Base-by-base conservation (phyloP, 495 filamentous ascomycete genomes). In the Sordaria brevicollis region DNA sequence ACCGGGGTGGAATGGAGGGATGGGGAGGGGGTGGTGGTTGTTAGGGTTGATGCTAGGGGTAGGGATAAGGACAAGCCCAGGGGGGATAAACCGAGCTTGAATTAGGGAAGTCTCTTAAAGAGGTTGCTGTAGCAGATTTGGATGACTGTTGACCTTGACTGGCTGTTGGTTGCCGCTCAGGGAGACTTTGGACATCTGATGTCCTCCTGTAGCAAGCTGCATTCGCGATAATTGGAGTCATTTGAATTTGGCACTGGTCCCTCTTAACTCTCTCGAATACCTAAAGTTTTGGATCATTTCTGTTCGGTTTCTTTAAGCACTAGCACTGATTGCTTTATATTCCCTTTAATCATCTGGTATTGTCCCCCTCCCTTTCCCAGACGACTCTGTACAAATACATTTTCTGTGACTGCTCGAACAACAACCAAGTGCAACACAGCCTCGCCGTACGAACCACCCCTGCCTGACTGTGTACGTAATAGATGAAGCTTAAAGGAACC, bases 1-100 rank as follows among this genome's bases (percentile, higher is more conserved):
- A 84, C 84, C 66, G 86, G 85, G 0, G 79, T 82, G 29, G 75
- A 78, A 66, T 93, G 91, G 91, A 74, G 87, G 66, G 89, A 86
- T 75, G 81, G 78, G 0, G 77, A 80, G 8, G 88, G 86, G n/a
- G 72, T 81, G 49, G 78, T 79, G 1, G 81, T 90, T 2, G 75
- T 86, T 11, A 73, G 73, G 11, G 82, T 86, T 79, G 76, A 73
- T 4, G 57, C 73, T 29, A 75, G 72, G n/a, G n/a, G n/a, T 41
- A 35, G 17, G 68, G 8, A 69, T 33, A 65, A 11, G 54, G 49
- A 38, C 29, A 4, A 1, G n/a, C n/a, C n/a, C n/a, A n/a, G n/a
- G n/a, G n/a, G n/a, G n/a, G n/a, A n/a, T n/a, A n/a, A n/a, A n/a
- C 1, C 8, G 39, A 15, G 10, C 21, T 31, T 15, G 49, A n/a